Base-by-base conservation (phyloP, 352 stramenopile genomes). In the Pythium pectinolyticum region DNA sequence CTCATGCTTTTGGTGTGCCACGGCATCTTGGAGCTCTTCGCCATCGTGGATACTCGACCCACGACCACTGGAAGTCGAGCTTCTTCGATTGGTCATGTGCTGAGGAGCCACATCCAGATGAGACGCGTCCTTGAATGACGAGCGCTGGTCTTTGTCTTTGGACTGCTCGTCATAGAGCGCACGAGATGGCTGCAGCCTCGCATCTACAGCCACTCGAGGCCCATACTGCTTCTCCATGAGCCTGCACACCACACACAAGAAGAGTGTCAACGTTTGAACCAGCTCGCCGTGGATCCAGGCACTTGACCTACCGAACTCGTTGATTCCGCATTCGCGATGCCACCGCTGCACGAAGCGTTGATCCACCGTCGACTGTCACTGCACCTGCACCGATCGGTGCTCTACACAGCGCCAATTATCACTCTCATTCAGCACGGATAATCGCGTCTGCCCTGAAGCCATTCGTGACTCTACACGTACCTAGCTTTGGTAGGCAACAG, bases 301-400 rank as follows among this genome's bases (percentile, higher is more conserved):
- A n/a, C n/a, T n/a, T n/a, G n/a, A n/a, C 32, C 20, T 39, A 88
- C 80, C 78, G 70, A 54, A 90, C 73, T 14, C 86, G 75, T 46
- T 94, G 85, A 53, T 94, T 94, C 22, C 85, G 80, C 81, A 92
- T 92, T 25, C 86, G 73, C n/a, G 83, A 90, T 5, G 84, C 86
- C 12, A 91, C 82, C 2, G 84, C 86, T 22, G 86, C 86, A 56
- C 84, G 73, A 34, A 95, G 62, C 5, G 84, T 95, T 11, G 84
- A 90, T 0, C 69, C 84, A 30, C 86, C 86, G 66, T 95, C 84
- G 28, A 95, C 72, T 1, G 83, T 76, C 59, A 77, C 88, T 3
- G 77, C 84, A 25, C 83, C 72, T 2, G 90, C 73, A 28, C 81
- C 81, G 59, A 86, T 72, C 0, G 71, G 70, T 5, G 73, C 75